Evolutionary conservation across 306 rosid species (phyloP).

Genomic region (Rosa persica): DNA sequence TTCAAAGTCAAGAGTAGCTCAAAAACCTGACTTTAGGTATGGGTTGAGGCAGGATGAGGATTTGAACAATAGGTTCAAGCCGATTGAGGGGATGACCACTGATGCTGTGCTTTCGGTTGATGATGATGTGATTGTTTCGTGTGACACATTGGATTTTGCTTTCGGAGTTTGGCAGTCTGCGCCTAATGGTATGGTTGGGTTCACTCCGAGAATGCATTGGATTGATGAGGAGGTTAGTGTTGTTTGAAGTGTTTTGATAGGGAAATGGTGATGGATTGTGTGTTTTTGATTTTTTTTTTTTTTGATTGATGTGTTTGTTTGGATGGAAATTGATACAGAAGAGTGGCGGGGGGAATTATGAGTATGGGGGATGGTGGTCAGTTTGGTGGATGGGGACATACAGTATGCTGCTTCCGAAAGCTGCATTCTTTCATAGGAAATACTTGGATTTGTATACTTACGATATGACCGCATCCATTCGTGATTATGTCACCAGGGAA

Average conservation of each 20-base stretch:
- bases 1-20: constrained; percentile 29
- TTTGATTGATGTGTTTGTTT: background rate
- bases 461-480: constrained; percentile 43
- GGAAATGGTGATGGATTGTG: too few species aligned
- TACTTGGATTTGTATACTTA: constrained; percentile 51
- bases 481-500: constrained; percentile 43
- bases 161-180: constrained; percentile 59
- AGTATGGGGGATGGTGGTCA: constrained; percentile 72
- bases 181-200: constrained; percentile 55
- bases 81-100: constrained; percentile 30
- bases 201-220: constrained; percentile 64
- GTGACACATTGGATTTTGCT: constrained; percentile 49
- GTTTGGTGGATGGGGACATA: constrained; percentile 69
- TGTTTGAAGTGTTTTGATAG: background rate
- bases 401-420: constrained; percentile 61
- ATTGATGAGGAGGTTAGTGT: constrained; percentile 48
- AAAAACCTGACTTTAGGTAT: too few species aligned
- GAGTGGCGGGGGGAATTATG: constrained; percentile 41
- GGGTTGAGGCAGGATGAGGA: constrained; percentile 29
- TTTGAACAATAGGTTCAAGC: constrained; percentile 44
- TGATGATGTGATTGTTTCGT: constrained; percentile 57
- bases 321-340: constrained; percentile 31
- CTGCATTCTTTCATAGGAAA: constrained; percentile 60
- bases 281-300: background rate
- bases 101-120: constrained; percentile 58